These are phyloP conservation scores for Drechslera avenae DNA, from an alignment of 2,329 filamentous ascomycete genomes.

Conservation along the genomic window DNA sequence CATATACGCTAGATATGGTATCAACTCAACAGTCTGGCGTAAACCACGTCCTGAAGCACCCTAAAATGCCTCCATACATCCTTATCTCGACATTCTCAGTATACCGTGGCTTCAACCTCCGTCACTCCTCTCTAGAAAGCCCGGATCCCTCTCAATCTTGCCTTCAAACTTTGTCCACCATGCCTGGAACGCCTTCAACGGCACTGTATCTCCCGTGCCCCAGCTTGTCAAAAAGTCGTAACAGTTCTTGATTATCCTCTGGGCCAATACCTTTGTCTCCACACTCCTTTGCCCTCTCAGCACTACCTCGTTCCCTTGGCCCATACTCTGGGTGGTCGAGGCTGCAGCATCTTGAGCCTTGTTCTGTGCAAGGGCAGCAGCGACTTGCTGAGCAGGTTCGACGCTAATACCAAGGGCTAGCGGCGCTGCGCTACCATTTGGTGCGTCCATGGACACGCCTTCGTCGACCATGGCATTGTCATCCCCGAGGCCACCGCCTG, in stretches of 20 bases:
- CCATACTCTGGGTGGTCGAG: conserved; percentile 29
- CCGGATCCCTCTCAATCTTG: conserved; percentile 81
- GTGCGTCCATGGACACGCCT: conserved; percentile 20
- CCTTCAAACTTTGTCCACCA: conserved; percentile 99
- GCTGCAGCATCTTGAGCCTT: conserved; percentile 49
- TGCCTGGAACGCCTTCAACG: conserved; percentile 91
- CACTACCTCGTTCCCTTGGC: conserved; percentile 42
- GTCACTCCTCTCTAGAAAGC: conserved; percentile 79
- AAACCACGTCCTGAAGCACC: neutral
- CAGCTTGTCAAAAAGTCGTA: conserved; percentile 96
- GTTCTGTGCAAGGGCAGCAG: conserved; percentile 68
- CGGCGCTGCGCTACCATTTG: conserved; percentile 16
- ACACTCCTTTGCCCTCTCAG: conserved; percentile 50
- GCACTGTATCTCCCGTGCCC: conserved; percentile 80
- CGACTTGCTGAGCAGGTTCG: conserved; percentile 75
- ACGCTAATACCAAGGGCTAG: conserved; percentile 81
- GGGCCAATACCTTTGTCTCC: conserved; percentile 79
- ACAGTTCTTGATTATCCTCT: conserved; percentile 93
- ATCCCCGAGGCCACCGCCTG: conserved; percentile 49
- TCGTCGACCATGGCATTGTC: conserved; percentile 57
- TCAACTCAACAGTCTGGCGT: neutral
- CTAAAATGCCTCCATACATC: neutral
- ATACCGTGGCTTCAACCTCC: conserved; percentile 40
- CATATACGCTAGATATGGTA: neutral
- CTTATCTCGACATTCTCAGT: neutral